These are phyloP conservation scores for Fusarium sp. DNA, from an alignment of 2,329 filamentous ascomycete species.

Conservation along the genomic window DNA sequence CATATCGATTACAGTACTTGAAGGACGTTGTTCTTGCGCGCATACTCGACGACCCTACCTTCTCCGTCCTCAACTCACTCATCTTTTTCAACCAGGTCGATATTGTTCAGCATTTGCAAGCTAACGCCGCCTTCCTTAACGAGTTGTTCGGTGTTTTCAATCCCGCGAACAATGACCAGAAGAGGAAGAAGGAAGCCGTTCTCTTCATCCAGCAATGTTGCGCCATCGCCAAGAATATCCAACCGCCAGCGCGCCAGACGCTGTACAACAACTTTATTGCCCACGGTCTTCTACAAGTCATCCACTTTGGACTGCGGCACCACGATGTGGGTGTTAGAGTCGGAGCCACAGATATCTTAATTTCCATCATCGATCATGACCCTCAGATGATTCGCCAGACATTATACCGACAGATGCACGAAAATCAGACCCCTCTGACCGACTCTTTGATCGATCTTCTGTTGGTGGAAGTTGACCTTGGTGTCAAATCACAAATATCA, in stretches of 20 bases:
- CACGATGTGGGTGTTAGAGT: slow-evolving; percentile 87
- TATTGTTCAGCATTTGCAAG: slow-evolving; percentile 94
- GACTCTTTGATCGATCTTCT: slow-evolving; percentile 94
- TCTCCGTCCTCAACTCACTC: slow-evolving; percentile 95
- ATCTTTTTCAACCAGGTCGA: slow-evolving; percentile 99
- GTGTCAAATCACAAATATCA: slow-evolving; percentile 94
- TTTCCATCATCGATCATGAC: slow-evolving; percentile 96
- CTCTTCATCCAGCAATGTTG: slow-evolving; percentile 98
- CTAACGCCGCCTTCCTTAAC: slow-evolving; percentile 80
- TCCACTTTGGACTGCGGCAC: slow-evolving; percentile 91
- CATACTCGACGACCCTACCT: slow-evolving; percentile 97
- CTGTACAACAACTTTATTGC: slow-evolving; percentile 92
- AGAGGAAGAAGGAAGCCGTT: slow-evolving; percentile 91
- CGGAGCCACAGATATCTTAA: slow-evolving; percentile 92
- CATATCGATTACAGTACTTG: slow-evolving; percentile 94
- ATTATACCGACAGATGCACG: slow-evolving; percentile 90
- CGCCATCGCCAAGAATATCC: slow-evolving; percentile 92
- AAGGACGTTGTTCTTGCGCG: slow-evolving; percentile 98
- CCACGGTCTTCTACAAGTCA: slow-evolving; percentile 88
- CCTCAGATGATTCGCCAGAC: slow-evolving; percentile 93
- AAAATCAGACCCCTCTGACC: slow-evolving; percentile 86
- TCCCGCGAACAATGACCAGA: slow-evolving; percentile 71
- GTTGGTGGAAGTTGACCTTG: slow-evolving; percentile 90
- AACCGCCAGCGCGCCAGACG: slow-evolving; percentile 82
- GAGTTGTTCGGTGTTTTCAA: slow-evolving; percentile 91